phyloP scores from a whole-genome alignment of 208 protist species.

The Acanthamoeba sp. region DNA sequence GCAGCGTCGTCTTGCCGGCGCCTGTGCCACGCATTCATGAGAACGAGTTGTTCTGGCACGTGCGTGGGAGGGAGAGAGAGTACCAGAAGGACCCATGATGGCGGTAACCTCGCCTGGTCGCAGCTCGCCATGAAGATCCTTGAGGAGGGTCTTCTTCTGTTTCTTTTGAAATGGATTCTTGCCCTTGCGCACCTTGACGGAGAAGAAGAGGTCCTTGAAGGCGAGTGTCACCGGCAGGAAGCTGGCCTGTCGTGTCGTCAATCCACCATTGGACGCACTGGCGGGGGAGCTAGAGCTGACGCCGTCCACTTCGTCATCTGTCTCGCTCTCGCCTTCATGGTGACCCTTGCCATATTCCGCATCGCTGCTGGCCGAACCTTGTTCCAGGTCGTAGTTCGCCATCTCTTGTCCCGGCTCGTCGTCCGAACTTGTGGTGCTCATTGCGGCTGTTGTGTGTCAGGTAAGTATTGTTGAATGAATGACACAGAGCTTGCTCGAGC shows the following conservation, averaged over 20 bases:
- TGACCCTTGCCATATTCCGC: too few species aligned
- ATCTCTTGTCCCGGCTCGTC: too few species aligned
- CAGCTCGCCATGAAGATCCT: conserved; percentile 68
- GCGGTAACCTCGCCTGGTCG: conserved; percentile 64
- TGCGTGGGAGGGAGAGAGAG: neutral
- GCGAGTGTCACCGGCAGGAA: conserved; percentile 35
- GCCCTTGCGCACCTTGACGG: conserved; percentile 58
- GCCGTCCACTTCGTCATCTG: neutral
- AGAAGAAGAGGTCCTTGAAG: conserved; percentile 72
- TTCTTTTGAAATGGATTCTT: conserved; percentile 70
- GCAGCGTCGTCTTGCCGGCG: conserved; percentile 68
- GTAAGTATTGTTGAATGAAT: too few species aligned
- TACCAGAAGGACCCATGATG: conserved; percentile 75
- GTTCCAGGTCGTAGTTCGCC: too few species aligned
- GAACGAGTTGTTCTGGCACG: neutral
- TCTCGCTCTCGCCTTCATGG: neutral
- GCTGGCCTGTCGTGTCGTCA: neutral
- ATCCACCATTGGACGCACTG: neutral
- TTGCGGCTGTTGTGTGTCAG: too few species aligned
- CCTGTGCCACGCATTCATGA: too few species aligned
- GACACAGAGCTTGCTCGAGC: too few species aligned
- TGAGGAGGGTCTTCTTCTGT: conserved; percentile 65
- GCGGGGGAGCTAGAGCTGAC: neutral
- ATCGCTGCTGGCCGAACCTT: too few species aligned
- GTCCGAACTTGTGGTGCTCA: too few species aligned